Evolutionary conservation across 805 yeast species (phyloP).

Genomic region (Phaffomyces opuntiae): DNA sequence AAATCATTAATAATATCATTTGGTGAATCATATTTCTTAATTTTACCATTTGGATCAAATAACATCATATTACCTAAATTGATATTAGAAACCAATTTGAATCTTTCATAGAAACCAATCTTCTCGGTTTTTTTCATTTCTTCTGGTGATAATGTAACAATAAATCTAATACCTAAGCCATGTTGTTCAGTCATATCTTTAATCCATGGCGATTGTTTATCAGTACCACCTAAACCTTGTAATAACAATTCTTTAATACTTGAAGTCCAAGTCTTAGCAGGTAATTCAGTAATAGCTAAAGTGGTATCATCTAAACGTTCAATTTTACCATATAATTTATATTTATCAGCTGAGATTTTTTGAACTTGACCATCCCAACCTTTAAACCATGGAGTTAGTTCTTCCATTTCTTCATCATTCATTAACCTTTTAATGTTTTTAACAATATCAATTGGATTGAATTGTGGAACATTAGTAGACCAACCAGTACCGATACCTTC

Average conservation of each 20-base stretch:
- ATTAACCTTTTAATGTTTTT: slow-evolving; percentile 65
- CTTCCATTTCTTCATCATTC: slow-evolving; percentile 61
- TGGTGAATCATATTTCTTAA: slow-evolving; percentile 71
- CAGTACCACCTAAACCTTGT: slow-evolving; percentile 60
- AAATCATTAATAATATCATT: slow-evolving; percentile 79
- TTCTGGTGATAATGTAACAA: slow-evolving; percentile 63
- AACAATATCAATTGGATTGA: slow-evolving; percentile 80
- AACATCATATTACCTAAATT: slow-evolving; percentile 89
- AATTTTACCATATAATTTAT: slow-evolving; percentile 70
- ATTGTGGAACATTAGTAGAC: slow-evolving; percentile 90
- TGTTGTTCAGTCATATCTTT: slow-evolving; percentile 95
- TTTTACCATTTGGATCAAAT: slow-evolving; percentile 83
- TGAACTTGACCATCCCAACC: slow-evolving; percentile 91
- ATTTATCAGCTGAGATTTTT: slow-evolving; percentile 56
- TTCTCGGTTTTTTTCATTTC: slow-evolving; percentile 77
- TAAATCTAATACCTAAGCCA: slow-evolving; percentile 70
- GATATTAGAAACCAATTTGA: slow-evolving; percentile 65
- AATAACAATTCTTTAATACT: slow-evolving; percentile 80
- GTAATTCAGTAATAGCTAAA: slow-evolving; percentile 85
- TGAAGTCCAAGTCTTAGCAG: slow-evolving; percentile 88
- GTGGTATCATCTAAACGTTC: slow-evolving; percentile 76
- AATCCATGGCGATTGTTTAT: slow-evolving; percentile 75
- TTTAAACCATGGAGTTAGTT: slow-evolving; percentile 88
- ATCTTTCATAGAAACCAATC: slow-evolving; percentile 78
- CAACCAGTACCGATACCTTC: slow-evolving; percentile 99